Percentiles rank a stretch among this genome's conserved stretches.
phyloP scores from a whole-genome alignment of 1,139 yeast species.

The Tardiomyces blankii region DNA sequence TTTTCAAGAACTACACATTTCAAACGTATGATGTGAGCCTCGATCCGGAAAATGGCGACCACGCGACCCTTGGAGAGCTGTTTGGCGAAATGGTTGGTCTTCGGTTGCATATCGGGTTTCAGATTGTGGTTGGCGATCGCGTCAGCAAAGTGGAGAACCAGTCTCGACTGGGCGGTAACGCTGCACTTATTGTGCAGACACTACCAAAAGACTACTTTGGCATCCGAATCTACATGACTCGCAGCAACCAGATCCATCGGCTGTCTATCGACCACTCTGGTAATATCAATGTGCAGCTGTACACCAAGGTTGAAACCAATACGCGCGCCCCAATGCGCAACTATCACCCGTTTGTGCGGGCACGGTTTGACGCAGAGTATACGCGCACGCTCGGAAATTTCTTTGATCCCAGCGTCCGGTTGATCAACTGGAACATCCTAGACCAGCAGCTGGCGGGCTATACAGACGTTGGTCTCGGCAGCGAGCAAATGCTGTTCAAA shows the following conservation, averaged over 20 bases:
- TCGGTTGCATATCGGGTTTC: conserved; percentile 79
- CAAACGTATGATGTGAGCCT: conserved; percentile 55
- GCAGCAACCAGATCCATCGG: conserved; percentile 79
- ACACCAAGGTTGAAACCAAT: conserved; percentile 28
- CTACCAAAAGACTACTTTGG: conserved; percentile 40
- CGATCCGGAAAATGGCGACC: conserved; percentile 42
- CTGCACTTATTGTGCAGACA: conserved; percentile 28
- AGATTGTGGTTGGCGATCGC: conserved; percentile 63
- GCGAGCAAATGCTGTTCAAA: conserved; percentile 45
- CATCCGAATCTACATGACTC: conserved; percentile 56
- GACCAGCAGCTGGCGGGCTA: conserved; percentile 90
- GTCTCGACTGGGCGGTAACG: conserved; percentile 48
- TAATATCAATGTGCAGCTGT: conserved; percentile 66
- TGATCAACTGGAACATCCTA: conserved; percentile 79
- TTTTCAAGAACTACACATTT: conserved; percentile 33
- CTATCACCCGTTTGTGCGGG: conserved; percentile 53
- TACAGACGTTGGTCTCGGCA: conserved; percentile 52
- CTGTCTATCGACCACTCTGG: conserved; percentile 61
- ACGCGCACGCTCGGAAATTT: conserved; percentile 49
- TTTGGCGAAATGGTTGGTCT: conserved; percentile 82
- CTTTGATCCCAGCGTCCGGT: conserved; percentile 36
- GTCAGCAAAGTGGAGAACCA: conserved; percentile 57
- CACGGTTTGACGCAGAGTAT: conserved; percentile 65
- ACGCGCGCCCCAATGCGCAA: conserved; percentile 12
- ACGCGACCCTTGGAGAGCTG: conserved; percentile 47